phyloP scores from a whole-genome alignment of 2,329 filamentous ascomycete species.

The Monosporascus sp. region DNA sequence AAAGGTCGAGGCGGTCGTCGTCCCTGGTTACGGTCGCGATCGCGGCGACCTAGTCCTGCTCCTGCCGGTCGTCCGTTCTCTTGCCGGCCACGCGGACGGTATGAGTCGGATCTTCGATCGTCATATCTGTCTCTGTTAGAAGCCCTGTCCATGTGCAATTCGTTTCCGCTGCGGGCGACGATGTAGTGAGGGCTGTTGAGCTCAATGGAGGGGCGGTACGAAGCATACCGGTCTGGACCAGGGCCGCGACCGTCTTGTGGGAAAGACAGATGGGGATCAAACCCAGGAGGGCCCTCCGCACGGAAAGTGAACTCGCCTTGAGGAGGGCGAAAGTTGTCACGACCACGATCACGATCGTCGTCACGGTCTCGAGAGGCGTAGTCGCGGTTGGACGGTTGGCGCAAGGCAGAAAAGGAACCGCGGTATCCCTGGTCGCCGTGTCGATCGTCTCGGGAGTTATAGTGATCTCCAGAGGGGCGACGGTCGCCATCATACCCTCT shows the following conservation, averaged over 20 bases:
- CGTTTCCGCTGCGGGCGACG: background rate
- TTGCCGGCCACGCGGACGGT: slow-evolving; percentile 8
- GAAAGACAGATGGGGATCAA: slow-evolving; percentile 32
- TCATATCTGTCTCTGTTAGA: slow-evolving; percentile 6
- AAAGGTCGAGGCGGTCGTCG: background rate
- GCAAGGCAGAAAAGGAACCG: slow-evolving; percentile 21
- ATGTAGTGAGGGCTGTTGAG: background rate
- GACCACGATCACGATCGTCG: slow-evolving; percentile 6
- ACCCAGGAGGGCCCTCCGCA: slow-evolving; percentile 44
- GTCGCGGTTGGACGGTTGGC: slow-evolving; percentile 9
- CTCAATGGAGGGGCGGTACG: slow-evolving; percentile 2
- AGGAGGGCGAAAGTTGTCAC: slow-evolving; percentile 29
- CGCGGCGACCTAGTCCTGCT: background rate
- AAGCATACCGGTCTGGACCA: slow-evolving; percentile 6
- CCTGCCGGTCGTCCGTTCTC: slow-evolving; percentile 6
- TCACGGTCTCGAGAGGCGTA: slow-evolving; percentile 5
- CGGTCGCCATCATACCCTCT: background rate
- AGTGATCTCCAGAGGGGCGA: background rate
- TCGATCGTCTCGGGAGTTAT: background rate
- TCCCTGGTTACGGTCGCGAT: slow-evolving; percentile 8
- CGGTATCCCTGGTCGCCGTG: slow-evolving; percentile 1
- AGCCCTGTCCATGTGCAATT: slow-evolving; percentile 2
- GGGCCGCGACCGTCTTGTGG: slow-evolving; percentile 6
- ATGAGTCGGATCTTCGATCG: slow-evolving; percentile 4
- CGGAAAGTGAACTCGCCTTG: slow-evolving; percentile 53